Evolutionary conservation across 176 grass and related monocot genomes (phyloP).

Genomic region (Oryza glumipatula): DNA sequence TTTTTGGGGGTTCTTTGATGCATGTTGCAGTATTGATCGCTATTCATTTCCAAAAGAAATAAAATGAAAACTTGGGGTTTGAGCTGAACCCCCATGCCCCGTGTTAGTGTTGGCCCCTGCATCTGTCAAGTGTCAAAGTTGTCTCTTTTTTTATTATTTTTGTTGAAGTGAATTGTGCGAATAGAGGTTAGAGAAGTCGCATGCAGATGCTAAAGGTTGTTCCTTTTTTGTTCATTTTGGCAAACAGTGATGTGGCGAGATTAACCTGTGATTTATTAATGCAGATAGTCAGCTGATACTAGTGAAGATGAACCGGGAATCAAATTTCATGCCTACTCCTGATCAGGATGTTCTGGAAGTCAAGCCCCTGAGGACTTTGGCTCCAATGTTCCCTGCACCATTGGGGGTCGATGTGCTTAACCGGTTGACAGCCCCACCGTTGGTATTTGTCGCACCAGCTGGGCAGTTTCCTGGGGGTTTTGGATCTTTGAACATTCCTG

Average conservation of each 20-base stretch:
- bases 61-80: neutral
- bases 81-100: neutral
- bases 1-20: neutral
- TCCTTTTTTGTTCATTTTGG: neutral
- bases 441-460: slow-evolving; percentile 60
- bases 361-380: slow-evolving; percentile 72
- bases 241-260: neutral
- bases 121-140: neutral
- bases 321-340: slow-evolving; percentile 48
- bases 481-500: slow-evolving; percentile 34
- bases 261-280: slow-evolving; percentile 38
- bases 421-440: slow-evolving; percentile 49
- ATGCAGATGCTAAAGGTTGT: neutral
- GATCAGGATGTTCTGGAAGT: slow-evolving; percentile 69
- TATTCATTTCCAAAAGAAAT: neutral
- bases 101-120: neutral
- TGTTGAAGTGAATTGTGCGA: neutral
- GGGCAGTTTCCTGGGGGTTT: slow-evolving; percentile 39
- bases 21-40: neutral
- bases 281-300: slow-evolving; percentile 21
- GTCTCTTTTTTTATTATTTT: neutral
- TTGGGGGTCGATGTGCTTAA: slow-evolving; percentile 67
- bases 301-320: slow-evolving; percentile 39
- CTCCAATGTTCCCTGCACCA: slow-evolving; percentile 88
- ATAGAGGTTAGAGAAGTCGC: neutral